These are phyloP conservation scores for Leccinum griseonigrum DNA, from an alignment of 1,284 basidiomycete genomes.

Conservation along the genomic window DNA sequence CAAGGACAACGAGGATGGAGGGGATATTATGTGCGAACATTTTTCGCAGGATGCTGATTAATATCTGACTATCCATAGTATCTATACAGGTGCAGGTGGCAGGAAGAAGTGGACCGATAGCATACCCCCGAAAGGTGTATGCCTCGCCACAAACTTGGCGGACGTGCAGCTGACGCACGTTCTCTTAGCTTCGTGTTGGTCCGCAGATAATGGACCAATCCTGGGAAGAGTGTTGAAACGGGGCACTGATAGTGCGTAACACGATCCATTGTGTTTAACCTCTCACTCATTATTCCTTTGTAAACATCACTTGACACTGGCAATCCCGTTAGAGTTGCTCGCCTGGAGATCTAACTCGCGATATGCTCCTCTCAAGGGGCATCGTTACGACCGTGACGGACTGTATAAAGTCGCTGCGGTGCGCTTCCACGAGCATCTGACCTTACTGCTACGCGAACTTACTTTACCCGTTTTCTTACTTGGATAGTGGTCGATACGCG, in stretches of 20 bases:
- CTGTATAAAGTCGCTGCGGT: too few species aligned
- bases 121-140: conserved; percentile 18
- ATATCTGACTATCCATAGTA: conserved; percentile 14
- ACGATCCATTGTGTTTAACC: neutral
- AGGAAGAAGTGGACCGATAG: conserved; percentile 8
- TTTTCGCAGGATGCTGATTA: neutral
- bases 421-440: too few species aligned
- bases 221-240: conserved; percentile 19
- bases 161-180: neutral
- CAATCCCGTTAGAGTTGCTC: conserved; percentile 25
- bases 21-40: conserved; percentile 26
- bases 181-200: conserved; percentile 17
- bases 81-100: conserved; percentile 31
- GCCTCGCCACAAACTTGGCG: neutral
- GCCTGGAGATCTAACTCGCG: conserved; percentile 19
- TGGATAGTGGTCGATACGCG: conserved; percentile 12
- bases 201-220: conserved; percentile 26
- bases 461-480: conserved; percentile 10
- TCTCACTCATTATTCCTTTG: neutral
- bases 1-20: conserved; percentile 25
- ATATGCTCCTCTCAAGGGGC: neutral
- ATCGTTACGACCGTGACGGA: conserved; percentile 23
- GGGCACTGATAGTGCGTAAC: conserved; percentile 19
- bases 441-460: conserved; percentile 1
- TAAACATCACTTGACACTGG: conserved; percentile 22